A percentile compares a stretch with the other conserved stretches of the same genome.
Conservation (phyloP, 108 stramenopile genomes). For the Licmophora abbreviata region DNA sequence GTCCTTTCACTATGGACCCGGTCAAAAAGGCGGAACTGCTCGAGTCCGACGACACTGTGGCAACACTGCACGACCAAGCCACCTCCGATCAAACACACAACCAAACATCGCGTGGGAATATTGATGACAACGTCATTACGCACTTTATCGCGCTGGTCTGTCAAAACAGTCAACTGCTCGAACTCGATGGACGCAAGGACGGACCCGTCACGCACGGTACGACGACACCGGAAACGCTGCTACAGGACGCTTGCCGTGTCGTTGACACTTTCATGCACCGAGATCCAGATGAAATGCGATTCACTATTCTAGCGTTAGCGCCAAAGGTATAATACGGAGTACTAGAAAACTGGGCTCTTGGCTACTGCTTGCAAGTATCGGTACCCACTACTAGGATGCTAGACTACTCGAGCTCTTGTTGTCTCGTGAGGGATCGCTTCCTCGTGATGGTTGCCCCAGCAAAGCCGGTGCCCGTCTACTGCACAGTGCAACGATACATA, state of each 20-base stretch:
- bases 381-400: no score
- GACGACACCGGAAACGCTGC: slow-evolving; percentile 24
- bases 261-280: slow-evolving; percentile 54
- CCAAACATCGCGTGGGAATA: slow-evolving; percentile 27
- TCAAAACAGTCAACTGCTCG: slow-evolving; percentile 60
- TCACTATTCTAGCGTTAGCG: slow-evolving; percentile 68
- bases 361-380: no score
- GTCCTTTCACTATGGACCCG: slow-evolving; percentile 28
- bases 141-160: slow-evolving; percentile 83
- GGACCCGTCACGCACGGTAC: slow-evolving; percentile 73
- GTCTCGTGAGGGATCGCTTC: no score
- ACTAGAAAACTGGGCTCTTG: no score
- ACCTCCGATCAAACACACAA: slow-evolving; percentile 27
- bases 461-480: no score
- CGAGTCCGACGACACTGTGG: slow-evolving; percentile 47
- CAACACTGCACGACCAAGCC: slow-evolving; percentile 49
- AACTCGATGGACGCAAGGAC: slow-evolving; percentile 83
- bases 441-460: no score
- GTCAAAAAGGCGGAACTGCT: slow-evolving; percentile 46
- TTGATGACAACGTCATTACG: slow-evolving; percentile 53
- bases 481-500: no score
- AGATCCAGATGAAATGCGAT: slow-evolving; percentile 54
- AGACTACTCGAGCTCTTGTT: no score
- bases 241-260: slow-evolving; percentile 43
- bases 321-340: slow-evolving; percentile 27